Conservation (phyloP, 1,139 yeast genomes). For the Blastobotrys malaysiensis region DNA sequence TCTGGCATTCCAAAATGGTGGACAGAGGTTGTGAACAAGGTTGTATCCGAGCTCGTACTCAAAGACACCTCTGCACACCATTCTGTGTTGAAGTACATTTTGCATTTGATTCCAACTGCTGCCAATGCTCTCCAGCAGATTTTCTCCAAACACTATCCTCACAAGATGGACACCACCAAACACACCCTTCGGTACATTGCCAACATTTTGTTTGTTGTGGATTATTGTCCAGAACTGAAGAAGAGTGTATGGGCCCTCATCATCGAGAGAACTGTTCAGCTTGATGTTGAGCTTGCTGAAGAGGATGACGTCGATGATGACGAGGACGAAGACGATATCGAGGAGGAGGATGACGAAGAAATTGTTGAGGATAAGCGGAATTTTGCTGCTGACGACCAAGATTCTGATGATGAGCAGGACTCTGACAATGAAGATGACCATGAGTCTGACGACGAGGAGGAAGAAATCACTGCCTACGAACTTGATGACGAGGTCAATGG, state of each 20-base stretch:
- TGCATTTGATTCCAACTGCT: slow-evolving; percentile 76
- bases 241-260: slow-evolving; percentile 74
- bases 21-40: slow-evolving; percentile 65
- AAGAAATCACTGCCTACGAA: slow-evolving; percentile 35
- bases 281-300: slow-evolving; percentile 92
- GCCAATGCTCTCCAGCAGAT: slow-evolving; percentile 57
- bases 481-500: slow-evolving; percentile 28
- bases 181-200: slow-evolving; percentile 58
- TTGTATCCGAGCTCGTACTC: slow-evolving; percentile 54
- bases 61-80: slow-evolving; percentile 54
- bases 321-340: slow-evolving; percentile 60
- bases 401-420: slow-evolving; percentile 19
- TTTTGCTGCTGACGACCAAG: slow-evolving; percentile 14
- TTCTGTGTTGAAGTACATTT: slow-evolving; percentile 54
- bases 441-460: slow-evolving; percentile 28
- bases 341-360: slow-evolving; percentile 49
- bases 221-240: slow-evolving; percentile 66
- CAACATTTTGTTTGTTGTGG: slow-evolving; percentile 54
- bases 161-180: slow-evolving; percentile 57
- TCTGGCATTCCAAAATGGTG: slow-evolving; percentile 88
- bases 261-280: slow-evolving; percentile 71
- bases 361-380: slow-evolving; percentile 27
- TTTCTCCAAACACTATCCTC: slow-evolving; percentile 64
- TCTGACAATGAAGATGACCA: slow-evolving; percentile 22
- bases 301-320: slow-evolving; percentile 83